A percentile compares a stretch with the other conserved stretches of the same genome.
These are phyloP conservation scores for Fusarium heterosporum DNA, from an alignment of 2,329 filamentous ascomycete species.

Conservation along the genomic window DNA sequence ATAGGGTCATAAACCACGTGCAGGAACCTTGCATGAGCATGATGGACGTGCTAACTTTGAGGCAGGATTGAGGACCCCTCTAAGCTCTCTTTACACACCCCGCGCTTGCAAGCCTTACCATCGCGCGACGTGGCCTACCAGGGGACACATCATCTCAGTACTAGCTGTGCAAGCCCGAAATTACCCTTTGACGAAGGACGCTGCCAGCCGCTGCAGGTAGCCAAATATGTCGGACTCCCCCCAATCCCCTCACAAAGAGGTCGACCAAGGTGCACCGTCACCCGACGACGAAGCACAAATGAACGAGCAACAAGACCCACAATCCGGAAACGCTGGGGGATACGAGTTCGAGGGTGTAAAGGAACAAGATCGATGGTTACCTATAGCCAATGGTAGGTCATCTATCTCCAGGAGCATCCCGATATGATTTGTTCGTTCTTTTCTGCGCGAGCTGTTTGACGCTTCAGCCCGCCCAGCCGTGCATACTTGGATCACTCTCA, in stretches of 20 bases:
- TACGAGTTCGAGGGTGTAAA: slow-evolving; percentile 96
- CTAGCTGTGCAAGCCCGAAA: slow-evolving; percentile 68
- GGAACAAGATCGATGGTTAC: slow-evolving; percentile 99
- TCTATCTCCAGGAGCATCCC: slow-evolving; percentile 33
- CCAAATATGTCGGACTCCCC: slow-evolving; percentile 91
- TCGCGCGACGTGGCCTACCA: slow-evolving; percentile 68
- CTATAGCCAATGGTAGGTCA: slow-evolving; percentile 99
- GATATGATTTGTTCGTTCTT: slow-evolving; percentile 58
- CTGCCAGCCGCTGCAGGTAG: slow-evolving; percentile 74
- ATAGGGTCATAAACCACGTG: slow-evolving; percentile 60
- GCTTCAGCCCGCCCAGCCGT: slow-evolving; percentile 48
- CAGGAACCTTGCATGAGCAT: slow-evolving; percentile 50
- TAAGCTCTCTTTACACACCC: slow-evolving; percentile 44
- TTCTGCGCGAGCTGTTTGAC: slow-evolving; percentile 45
- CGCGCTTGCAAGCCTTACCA: slow-evolving; percentile 65
- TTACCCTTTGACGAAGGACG: slow-evolving; percentile 66
- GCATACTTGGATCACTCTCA: slow-evolving; percentile 59
- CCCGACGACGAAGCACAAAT: slow-evolving; percentile 94
- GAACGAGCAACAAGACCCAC: slow-evolving; percentile 86
- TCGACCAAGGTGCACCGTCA: slow-evolving; percentile 93
- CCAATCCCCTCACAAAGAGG: slow-evolving; percentile 92
- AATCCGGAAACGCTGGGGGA: slow-evolving; percentile 74
- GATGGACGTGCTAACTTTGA: slow-evolving; percentile 58
- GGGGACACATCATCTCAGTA: slow-evolving; percentile 68
- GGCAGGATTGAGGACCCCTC: slow-evolving; percentile 62